phyloP scores from a whole-genome alignment of 2,329 filamentous ascomycete species.

The Passalora sequoiae region DNA sequence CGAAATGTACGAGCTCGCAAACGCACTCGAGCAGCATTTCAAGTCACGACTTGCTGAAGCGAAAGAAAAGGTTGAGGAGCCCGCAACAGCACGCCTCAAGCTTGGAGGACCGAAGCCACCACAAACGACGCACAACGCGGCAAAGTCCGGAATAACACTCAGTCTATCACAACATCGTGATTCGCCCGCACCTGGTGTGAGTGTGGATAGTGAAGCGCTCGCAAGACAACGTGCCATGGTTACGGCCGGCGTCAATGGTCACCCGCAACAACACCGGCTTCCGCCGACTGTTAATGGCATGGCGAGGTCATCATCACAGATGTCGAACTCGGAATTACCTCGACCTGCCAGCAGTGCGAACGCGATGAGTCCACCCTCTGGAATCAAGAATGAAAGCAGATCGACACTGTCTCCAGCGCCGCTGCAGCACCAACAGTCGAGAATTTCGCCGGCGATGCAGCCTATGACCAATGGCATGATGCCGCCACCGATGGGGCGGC shows the following conservation, averaged over 20 bases:
- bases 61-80: conserved; percentile 66
- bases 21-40: conserved; percentile 72
- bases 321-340: conserved; percentile 28
- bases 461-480: conserved; percentile 28
- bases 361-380: conserved; percentile 26
- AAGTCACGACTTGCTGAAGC: conserved; percentile 64
- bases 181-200: conserved; percentile 45
- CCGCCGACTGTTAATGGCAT: conserved; percentile 26
- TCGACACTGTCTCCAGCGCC: conserved; percentile 41
- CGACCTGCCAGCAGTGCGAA: conserved; percentile 39
- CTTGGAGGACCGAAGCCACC: conserved; percentile 48
- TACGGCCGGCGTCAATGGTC: conserved; percentile 45
- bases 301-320: conserved; percentile 32
- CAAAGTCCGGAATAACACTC: conserved; percentile 36
- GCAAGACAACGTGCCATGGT: conserved; percentile 50
- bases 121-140: conserved; percentile 2
- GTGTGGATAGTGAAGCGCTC: conserved; percentile 52
- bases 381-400: conserved; percentile 40
- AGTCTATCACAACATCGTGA: conserved; percentile 33
- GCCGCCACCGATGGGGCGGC: conserved; percentile 28
- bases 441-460: conserved; percentile 26
- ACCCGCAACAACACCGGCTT: conserved; percentile 26
- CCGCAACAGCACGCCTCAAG: conserved; percentile 71
- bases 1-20: conserved; percentile 70
- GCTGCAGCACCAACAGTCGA: too few species aligned